Percentiles rank a stretch among this genome's conserved stretches.
Evolutionary conservation across 2,329 filamentous ascomycete species (phyloP).

Genomic region (Talaromyces sp.): DNA sequence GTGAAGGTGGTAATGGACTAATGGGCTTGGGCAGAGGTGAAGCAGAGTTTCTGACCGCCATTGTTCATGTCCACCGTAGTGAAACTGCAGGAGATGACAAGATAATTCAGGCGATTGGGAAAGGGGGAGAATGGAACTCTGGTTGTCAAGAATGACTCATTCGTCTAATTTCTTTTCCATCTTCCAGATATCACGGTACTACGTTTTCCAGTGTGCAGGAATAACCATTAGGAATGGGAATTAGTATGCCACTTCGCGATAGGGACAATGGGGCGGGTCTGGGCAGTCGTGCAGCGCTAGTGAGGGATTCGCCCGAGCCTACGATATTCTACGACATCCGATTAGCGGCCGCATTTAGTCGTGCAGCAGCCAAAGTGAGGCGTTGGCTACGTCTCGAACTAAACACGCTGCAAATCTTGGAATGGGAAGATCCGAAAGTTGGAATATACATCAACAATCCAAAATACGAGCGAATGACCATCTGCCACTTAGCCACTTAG

Average conservation of each 20-base stretch:
- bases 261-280: slow-evolving; percentile 1
- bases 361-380: slow-evolving; percentile 19
- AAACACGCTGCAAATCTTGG: not conserved
- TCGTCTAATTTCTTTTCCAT: not conserved
- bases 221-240: not conserved
- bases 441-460: not conserved
- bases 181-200: too few species aligned
- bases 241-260: not conserved
- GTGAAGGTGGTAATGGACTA: not conserved
- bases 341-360: slow-evolving; percentile 14
- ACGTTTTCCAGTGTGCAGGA: too few species aligned
- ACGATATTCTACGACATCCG: not conserved
- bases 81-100: not conserved
- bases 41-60: slow-evolving; percentile 25
- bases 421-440: not conserved
- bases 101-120: too few species aligned
- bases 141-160: not conserved
- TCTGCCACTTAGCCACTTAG: not conserved
- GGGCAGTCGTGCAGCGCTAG: slow-evolving; percentile 18
- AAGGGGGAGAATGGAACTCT: too few species aligned
- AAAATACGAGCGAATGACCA: not conserved
- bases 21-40: slow-evolving; percentile 2
- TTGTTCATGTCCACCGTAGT: too few species aligned
- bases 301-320: slow-evolving; percentile 1
- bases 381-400: slow-evolving; percentile 16